Conservation (phyloP, 768 basidiomycete species). For the Sporobolomyces phaffii region DNA sequence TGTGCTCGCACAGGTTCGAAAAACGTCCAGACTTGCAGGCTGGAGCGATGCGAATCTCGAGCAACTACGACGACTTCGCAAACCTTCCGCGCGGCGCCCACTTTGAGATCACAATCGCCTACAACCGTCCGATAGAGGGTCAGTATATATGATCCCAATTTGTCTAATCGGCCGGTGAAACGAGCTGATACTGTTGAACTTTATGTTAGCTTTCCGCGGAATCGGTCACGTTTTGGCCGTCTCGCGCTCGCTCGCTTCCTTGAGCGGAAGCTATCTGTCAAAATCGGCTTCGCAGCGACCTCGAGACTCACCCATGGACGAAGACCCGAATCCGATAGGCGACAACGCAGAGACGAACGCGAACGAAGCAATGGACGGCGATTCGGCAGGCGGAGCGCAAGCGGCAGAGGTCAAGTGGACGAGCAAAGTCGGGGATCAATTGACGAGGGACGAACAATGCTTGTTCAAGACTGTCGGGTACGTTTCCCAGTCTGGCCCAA, state of each 20-base stretch:
- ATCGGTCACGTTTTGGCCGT: slow-evolving; percentile 38
- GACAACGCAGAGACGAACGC: not conserved
- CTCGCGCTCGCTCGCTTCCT: slow-evolving; percentile 29
- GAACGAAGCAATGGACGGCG: not conserved
- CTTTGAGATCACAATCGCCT: slow-evolving; percentile 26
- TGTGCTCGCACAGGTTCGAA: slow-evolving; percentile 26
- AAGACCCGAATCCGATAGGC: slow-evolving; percentile 6
- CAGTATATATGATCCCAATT: not conserved
- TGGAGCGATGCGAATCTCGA: slow-evolving; percentile 15
- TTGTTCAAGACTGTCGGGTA: slow-evolving; percentile 39
- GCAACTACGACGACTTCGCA: slow-evolving; percentile 34
- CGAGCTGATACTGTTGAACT: no score
- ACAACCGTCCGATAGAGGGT: slow-evolving; percentile 37
- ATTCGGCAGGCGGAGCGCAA: not conserved
- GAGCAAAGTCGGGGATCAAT: slow-evolving; percentile 19
- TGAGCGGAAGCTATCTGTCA: no score
- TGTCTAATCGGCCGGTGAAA: no score
- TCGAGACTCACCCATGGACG: slow-evolving; percentile 28
- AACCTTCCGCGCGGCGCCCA: not conserved
- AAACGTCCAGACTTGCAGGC: not conserved
- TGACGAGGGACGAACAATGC: slow-evolving; percentile 34
- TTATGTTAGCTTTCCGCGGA: slow-evolving; percentile 40
- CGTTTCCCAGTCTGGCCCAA: not conserved
- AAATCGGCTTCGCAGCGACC: no score
- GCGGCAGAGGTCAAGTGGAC: slow-evolving; percentile 27